A percentile compares a stretch with the other conserved stretches of the same genome.
phyloP scores from a whole-genome alignment of 257 asterid genomes.

The Orobanche coerulescens region DNA sequence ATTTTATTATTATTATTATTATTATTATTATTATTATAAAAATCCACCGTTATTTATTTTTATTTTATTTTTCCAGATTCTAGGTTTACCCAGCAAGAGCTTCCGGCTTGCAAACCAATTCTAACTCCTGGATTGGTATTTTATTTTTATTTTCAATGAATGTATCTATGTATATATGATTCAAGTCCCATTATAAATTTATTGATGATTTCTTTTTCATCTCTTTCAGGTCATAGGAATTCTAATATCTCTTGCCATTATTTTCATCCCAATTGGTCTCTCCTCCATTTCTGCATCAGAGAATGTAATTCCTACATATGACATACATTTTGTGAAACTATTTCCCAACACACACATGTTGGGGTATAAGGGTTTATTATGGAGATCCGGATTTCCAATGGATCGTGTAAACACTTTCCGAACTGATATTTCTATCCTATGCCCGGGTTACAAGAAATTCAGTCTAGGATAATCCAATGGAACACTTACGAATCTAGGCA shows the following conservation, averaged over 20 bases:
- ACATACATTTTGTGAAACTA: neutral
- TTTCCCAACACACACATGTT: too few relatives aligned
- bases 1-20: neutral
- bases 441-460: too few relatives aligned
- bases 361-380: too few relatives aligned
- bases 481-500: too few relatives aligned
- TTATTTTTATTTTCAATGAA: neutral
- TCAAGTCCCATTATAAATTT: neutral
- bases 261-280: conserved; percentile 76
- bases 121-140: conserved; percentile 79
- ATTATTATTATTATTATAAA: neutral
- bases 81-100: conserved; percentile 87
- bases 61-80: conserved; percentile 46
- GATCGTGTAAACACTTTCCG: too few relatives aligned
- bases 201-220: neutral
- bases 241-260: conserved; percentile 48
- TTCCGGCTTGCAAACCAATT: conserved; percentile 92
- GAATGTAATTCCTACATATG: conserved; percentile 25
- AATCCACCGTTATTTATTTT: neutral
- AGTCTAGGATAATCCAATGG: too few relatives aligned
- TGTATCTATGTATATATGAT: neutral
- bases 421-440: too few relatives aligned
- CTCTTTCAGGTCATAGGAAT: conserved; percentile 55
- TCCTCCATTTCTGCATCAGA: conserved; percentile 62
- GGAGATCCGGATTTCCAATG: too few relatives aligned